These are phyloP conservation scores for Colletotrichum zoysiae DNA, from an alignment of 2,329 filamentous ascomycete species.

Conservation along the genomic window DNA sequence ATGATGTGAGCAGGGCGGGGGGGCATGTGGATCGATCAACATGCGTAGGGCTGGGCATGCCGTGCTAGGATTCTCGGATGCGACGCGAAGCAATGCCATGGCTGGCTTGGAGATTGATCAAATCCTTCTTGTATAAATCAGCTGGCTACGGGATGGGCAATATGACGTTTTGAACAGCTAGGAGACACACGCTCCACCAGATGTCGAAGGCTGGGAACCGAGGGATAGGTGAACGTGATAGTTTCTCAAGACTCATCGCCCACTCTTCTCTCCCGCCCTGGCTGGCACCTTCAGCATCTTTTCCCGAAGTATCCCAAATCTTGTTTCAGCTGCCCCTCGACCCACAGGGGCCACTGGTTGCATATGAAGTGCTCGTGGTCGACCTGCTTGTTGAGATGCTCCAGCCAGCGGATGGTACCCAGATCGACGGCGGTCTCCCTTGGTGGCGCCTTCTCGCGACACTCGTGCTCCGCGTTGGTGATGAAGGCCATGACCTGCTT, in stretches of 20 bases:
- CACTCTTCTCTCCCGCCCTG: not conserved
- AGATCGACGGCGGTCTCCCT: conserved; percentile 51
- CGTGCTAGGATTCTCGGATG: not conserved
- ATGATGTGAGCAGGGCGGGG: not conserved
- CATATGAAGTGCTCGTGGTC: conserved; percentile 59
- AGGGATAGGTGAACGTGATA: not conserved
- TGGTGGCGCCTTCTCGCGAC: conserved; percentile 48
- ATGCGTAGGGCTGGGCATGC: not conserved
- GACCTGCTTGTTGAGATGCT: conserved; percentile 62
- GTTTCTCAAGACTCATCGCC: not conserved
- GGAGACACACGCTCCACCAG: not conserved
- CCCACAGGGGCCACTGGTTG: conserved; percentile 68
- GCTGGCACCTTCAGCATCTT: conserved; percentile 36
- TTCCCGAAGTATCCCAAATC: conserved; percentile 62
- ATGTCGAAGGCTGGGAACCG: not conserved
- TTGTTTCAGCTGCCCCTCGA: conserved; percentile 61
- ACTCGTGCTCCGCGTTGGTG: conserved; percentile 55
- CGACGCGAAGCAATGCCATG: not conserved
- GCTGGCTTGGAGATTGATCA: not conserved
- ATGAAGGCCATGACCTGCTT: conserved; percentile 67
- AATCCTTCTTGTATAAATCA: too few relatives aligned
- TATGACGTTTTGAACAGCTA: too few relatives aligned
- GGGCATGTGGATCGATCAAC: not conserved
- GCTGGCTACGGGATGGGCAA: not conserved
- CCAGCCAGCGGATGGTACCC: conserved; percentile 64